Evolutionary conservation across 805 yeast species (phyloP), one percentile per base, ranked within the genome.

Genomic region (Suhomyces tanzawaensis): DNA sequence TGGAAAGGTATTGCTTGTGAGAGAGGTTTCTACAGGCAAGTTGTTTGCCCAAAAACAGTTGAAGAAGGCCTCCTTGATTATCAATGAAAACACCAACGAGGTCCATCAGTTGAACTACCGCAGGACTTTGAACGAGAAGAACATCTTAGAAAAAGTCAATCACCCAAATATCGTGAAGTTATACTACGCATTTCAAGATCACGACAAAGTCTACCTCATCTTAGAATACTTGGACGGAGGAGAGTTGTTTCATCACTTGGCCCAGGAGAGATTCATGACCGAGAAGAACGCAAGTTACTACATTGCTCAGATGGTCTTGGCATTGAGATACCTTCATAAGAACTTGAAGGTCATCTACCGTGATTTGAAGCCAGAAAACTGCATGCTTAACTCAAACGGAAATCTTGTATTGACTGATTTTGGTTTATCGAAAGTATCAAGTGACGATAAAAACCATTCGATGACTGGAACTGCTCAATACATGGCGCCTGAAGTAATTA

Each of bases 401-500:
- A 58, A 66, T 44, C 55, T 69, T 40, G 73, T 68, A 9, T 58
- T 69, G 37, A 69, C 74, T 2, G 74, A 69, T 45, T 69, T 69
- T 45, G 74, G 74, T 1, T 55, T 69, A 29, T 64, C 70, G 3
- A 69, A 69, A 42, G 66, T 63, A n/a, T 51, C 57, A 31, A 46
- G 50, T 26, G 55, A 53, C 12, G 51, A 42, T 14, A 37, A 37
- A 17, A 45, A 43, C 24, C 49, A 47, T 32, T 66, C 71, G 8
- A 66, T 69, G 48, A 69, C 67, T 13, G 74, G 74, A 6, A 69
- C 74, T 1, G 65, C 71, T 1, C 72, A 69, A 47, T 69, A 69
- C 46, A 69, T 69, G 74, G 74, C 74, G 0, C 74, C 74, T 1
- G 74, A 69, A 42, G 62, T 69, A n/a, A 49, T 69, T 25, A 55